Conservation (phyloP, 1,284 basidiomycete species). For the Tilletia indica region DNA sequence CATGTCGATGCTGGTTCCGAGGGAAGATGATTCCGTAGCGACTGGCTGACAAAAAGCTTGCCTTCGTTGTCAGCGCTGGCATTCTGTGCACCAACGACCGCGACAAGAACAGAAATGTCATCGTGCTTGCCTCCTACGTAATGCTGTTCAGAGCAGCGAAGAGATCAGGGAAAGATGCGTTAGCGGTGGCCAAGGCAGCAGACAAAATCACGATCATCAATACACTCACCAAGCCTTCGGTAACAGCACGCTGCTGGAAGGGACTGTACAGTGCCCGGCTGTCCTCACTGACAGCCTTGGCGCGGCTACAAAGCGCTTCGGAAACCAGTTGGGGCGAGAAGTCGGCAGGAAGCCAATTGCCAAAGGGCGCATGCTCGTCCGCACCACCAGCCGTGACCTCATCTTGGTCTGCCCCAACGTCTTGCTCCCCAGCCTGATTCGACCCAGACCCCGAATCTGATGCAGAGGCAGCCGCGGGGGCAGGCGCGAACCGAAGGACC, state of each 20-base stretch:
- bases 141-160: slow-evolving; percentile 21
- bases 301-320: slow-evolving; percentile 61
- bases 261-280: slow-evolving; percentile 60
- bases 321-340: slow-evolving; percentile 62
- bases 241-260: slow-evolving; percentile 62
- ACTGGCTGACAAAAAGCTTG: slow-evolving; percentile 19
- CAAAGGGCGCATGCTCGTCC: slow-evolving; percentile 22
- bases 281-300: slow-evolving; percentile 61
- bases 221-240: slow-evolving; percentile 57
- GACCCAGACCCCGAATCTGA: not conserved
- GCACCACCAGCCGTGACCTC: not conserved
- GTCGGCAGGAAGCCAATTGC: slow-evolving; percentile 31
- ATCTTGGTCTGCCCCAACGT: not conserved
- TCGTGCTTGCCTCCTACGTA: slow-evolving; percentile 58
- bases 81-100: slow-evolving; percentile 49
- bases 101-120: slow-evolving; percentile 58
- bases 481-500: slow-evolving; percentile 68
- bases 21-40: not conserved
- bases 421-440: not conserved
- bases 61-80: slow-evolving; percentile 9
- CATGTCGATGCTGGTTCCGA: too few species aligned
- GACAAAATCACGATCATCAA: not conserved
- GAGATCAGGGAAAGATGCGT: not conserved
- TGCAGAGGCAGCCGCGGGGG: slow-evolving; percentile 20
- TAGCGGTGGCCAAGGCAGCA: not conserved